Evolutionary conservation across 441 rosid genomes (phyloP), one percentile per base, ranked within the genome.

Genomic region (Brassica balearica): DNA sequence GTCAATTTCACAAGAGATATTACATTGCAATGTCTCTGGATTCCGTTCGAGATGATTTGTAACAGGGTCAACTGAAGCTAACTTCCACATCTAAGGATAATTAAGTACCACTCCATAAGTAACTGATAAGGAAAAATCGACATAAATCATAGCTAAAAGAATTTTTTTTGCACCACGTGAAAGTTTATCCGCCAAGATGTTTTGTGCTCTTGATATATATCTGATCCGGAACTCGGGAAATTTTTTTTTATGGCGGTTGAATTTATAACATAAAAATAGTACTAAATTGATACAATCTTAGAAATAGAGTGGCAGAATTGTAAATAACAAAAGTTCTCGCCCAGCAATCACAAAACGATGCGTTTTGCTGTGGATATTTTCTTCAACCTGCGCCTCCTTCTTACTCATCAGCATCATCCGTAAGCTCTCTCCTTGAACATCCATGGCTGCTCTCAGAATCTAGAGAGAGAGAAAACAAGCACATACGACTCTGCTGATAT

Each of bases 371-470:
- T n/a, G 55, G 55, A 48, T 48, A 76, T 71, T 38, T 76, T 17
- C 61, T 9, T 7, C 61, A 29, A 15, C 34, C 34, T 48, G 20
- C 69, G 48, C 36, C 48, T 65, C 77, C 29, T 14, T 29, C 48
- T 29, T 22, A 34, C 62, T 68, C 69, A 20, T 7, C 70, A 60
- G 43, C 78, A 2, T 25, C 27, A 58, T 20, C 74, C 67, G 41
- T 27, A 27, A 58, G 63, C 67, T 36, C 55, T 8, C 66, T 17
- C 48, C 48, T 69, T 56, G 27, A 46, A 64, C 75, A 32, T 76
- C 61, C 29, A 81, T 81, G 86, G 74, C 80, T 36, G 58, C 38
- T 72, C 71, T 20, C 55, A 59, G 59, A 67, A 64, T 38, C 41
- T 36, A 34, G 41, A 7, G 73, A 36, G 46, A 25, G 27, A 25